Evolutionary conservation across 2,329 filamentous ascomycete genomes (phyloP).

Genomic region (Chaetomium globosum): DNA sequence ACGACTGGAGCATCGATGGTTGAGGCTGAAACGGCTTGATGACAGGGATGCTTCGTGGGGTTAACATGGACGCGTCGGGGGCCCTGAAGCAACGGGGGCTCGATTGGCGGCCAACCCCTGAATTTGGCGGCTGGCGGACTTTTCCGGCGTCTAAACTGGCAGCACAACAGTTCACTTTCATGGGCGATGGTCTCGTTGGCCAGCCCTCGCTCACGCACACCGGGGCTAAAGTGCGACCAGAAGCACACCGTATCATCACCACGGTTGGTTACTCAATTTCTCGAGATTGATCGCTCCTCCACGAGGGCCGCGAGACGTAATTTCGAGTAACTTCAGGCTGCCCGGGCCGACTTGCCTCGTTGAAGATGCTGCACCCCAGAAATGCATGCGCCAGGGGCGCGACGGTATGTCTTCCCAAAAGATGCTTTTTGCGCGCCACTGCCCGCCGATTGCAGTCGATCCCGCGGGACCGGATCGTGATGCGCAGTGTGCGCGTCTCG

Average conservation of each 20-base stretch:
- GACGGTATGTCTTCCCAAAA: conserved; percentile 2
- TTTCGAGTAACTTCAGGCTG: conserved; percentile 12
- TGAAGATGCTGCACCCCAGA: conserved; percentile 9
- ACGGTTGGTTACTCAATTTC: neutral
- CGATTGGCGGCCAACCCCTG: conserved; percentile 25
- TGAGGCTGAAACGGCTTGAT: conserved; percentile 31
- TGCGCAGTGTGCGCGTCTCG: conserved; percentile 18
- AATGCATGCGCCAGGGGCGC: conserved; percentile 3
- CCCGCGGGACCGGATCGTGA: neutral
- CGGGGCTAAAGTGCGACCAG: neutral
- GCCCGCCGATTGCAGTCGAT: neutral
- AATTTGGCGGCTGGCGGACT: conserved; percentile 7
- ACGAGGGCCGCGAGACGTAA: neutral
- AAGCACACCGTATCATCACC: neutral
- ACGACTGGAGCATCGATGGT: conserved; percentile 23
- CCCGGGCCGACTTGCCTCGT: conserved; percentile 16
- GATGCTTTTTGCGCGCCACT: neutral
- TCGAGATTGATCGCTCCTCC: neutral
- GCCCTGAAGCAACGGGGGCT: conserved; percentile 15
- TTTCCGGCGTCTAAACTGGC: conserved; percentile 10
- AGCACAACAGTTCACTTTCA: neutral
- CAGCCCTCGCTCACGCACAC: neutral
- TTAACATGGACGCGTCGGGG: conserved; percentile 22
- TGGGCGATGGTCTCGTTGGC: conserved; percentile 1
- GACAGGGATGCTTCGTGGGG: neutral